Base-by-base conservation (phyloP, 306 rosid species). In the Pyrus bretschneideri region DNA sequence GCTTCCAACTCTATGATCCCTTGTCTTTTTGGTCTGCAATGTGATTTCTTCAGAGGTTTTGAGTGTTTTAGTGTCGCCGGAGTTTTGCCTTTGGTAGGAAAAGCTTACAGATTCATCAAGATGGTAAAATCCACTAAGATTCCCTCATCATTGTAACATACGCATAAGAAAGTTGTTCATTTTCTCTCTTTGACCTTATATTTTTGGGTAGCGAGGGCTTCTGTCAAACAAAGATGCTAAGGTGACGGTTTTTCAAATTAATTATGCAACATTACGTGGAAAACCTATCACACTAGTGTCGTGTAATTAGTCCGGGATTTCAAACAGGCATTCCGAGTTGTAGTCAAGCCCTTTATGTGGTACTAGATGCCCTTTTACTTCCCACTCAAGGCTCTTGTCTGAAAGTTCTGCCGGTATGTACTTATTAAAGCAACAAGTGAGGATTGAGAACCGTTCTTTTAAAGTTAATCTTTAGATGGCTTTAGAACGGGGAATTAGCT, bases 71-170 rank as follows among this genome's bases (percentile, higher is more conserved):
- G 44, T 75, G 88, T 74, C 80, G 67, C 75, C 62, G 71, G 84
- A 67, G 76, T 85, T 90, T 86, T 84, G 82, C 75, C 46, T 73
- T 85, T 80, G 72, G 70, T 72, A 69, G 58, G 31, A 62, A 84
- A 81, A 86, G 87, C 88, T 86, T 82, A 81, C 83, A 80, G 85
- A 84, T 89, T 86, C 74, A 57, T 76, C 86, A 83, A 65, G 75
- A 82, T 74, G 86, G 90, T 86, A 83, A 80, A 82, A 80, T 71
- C 81, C 74, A 54, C 75, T 46, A 60, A 73, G 80, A 81, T 86
- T 91, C 80, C 76, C 79, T 40, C 45, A 62, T 38, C 73, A 82
- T 79, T 84, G 88, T 55, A 64, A 55, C 33, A 75, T 75, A 68
- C 13, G 0, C 29, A 11, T 21, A 19, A 45, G 15, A 4, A 15